Evolutionary conservation across 108 stramenopile species (phyloP).

Genomic region (Chaetoceros muelleri): DNA sequence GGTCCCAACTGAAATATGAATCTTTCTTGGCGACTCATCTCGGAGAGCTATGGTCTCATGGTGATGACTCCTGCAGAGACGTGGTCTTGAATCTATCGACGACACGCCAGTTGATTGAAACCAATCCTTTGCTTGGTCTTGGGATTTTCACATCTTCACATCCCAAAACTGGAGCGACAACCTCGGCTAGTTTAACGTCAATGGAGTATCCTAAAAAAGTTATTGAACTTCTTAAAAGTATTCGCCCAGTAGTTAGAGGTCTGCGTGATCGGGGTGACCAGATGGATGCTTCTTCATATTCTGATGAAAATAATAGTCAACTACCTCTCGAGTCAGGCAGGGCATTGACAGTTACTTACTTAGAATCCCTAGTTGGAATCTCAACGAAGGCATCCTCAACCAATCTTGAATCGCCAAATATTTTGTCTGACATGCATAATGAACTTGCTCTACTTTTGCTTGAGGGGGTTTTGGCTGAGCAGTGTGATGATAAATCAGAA

Average conservation of each 20-base stretch:
- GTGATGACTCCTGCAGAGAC: constrained; percentile 40
- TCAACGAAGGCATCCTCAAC: constrained; percentile 46
- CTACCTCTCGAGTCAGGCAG: constrained; percentile 70
- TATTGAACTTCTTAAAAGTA: constrained; percentile 58
- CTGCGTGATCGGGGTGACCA: constrained; percentile 1
- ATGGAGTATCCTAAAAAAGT: constrained; percentile 48
- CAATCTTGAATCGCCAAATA: constrained; percentile 29
- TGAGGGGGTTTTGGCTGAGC: constrained; percentile 82
- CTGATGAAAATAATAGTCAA: constrained; percentile 3
- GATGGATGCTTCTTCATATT: constrained; percentile 3
- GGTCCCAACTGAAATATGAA: constrained; percentile 84
- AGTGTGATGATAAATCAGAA: constrained; percentile 39
- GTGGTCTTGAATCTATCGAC: constrained; percentile 56
- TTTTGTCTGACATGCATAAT: constrained; percentile 70
- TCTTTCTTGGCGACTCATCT: constrained; percentile 77
- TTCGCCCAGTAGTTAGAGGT: constrained; percentile 25
- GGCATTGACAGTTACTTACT: constrained; percentile 65
- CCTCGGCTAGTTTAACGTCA: constrained; percentile 58
- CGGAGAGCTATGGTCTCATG: constrained; percentile 68
- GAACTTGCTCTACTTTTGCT: constrained; percentile 70
- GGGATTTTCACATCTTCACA: constrained; percentile 72
- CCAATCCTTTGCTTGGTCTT: constrained; percentile 68
- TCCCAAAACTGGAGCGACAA: constrained; percentile 51
- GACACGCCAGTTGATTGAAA: constrained; percentile 53
- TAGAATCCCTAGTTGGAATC: constrained; percentile 82